Conservation (phyloP, 164 flowering plant species). For the Chloranthus sessilifolius region DNA sequence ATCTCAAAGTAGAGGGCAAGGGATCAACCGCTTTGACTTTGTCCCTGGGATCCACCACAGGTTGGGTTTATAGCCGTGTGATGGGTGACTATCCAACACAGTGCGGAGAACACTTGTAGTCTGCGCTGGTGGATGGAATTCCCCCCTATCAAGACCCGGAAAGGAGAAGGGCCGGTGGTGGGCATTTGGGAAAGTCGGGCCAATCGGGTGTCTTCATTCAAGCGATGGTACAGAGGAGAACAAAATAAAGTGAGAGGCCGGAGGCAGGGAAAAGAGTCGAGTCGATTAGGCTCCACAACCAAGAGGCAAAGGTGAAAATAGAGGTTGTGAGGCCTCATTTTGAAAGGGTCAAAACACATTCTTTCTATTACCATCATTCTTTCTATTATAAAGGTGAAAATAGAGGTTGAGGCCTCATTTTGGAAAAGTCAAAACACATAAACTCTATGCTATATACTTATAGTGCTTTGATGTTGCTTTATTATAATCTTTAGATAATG, state of each 20-base stretch:
- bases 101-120: slow-evolving; percentile 2
- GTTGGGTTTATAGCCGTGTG: slow-evolving; percentile 16
- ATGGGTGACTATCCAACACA: slow-evolving; percentile 18
- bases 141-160: slow-evolving; percentile 13
- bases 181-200: slow-evolving; percentile 20
- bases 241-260: slow-evolving; percentile 7
- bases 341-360: no score
- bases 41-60: slow-evolving; percentile 15
- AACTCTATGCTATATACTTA: no score
- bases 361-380: no score
- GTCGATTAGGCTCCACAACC: no score
- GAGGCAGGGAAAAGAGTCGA: neutral
- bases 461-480: no score
- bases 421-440: no score
- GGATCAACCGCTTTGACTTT: slow-evolving; percentile 14
- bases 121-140: neutral
- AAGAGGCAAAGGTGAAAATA: no score
- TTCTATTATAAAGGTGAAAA: no score
- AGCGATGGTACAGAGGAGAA: slow-evolving; percentile 2
- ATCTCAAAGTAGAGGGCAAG: slow-evolving; percentile 15
- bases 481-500: no score
- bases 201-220: slow-evolving; percentile 8
- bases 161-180: slow-evolving; percentile 16
- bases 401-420: no score
- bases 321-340: no score